Base-by-base conservation (phyloP, 2,329 filamentous ascomycete species). In the Pseudogymnoascus sp. region DNA sequence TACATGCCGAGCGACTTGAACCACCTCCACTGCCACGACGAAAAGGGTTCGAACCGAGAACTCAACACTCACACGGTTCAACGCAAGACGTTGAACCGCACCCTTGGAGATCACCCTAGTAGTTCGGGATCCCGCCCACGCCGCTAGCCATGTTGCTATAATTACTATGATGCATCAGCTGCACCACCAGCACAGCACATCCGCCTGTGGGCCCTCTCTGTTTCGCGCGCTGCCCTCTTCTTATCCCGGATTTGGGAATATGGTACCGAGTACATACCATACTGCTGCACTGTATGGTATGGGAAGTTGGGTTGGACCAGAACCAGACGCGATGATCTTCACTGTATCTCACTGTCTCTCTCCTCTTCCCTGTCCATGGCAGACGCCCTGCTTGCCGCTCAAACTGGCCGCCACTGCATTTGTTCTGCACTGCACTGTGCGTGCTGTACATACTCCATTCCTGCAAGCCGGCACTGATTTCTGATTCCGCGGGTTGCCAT, bases 161-260 rank as follows among this genome's bases (percentile, higher is more conserved):
- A 52, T 52, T 52, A 52, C n/a, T 7, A 48, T 48, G 41, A 48
- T 48, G 23, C 41, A 48, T 48, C 41, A 48, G 41, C 41, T 48
- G 41, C 41, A 48, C 41, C 41, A 48, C 41, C 41, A 48, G 21
- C 39, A 48, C 41, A 48, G 21, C 39, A 48, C 39, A 48, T 48
- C 39, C 39, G 39, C 39, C 2, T 13, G 10, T 45, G 39, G 39
- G 39, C 6, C 5, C 13, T 21, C 21, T 26, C 41, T 28, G 13
- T 52, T 52, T 48, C 23, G 6, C 15, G n/a, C n/a, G 45, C 26
- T 13, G 45, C 45, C 45, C 45, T 52, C 41, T 52, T 52, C 15
- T 26, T 30, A 52, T 52, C 45, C 45, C 45, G 45, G 45, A 52
- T 52, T 12, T 52, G 45, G 45, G 45, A 52, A 52, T 52, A 30